phyloP scores from a whole-genome alignment of 1,284 basidiomycete species.

The Apiotrichum montevideense region DNA sequence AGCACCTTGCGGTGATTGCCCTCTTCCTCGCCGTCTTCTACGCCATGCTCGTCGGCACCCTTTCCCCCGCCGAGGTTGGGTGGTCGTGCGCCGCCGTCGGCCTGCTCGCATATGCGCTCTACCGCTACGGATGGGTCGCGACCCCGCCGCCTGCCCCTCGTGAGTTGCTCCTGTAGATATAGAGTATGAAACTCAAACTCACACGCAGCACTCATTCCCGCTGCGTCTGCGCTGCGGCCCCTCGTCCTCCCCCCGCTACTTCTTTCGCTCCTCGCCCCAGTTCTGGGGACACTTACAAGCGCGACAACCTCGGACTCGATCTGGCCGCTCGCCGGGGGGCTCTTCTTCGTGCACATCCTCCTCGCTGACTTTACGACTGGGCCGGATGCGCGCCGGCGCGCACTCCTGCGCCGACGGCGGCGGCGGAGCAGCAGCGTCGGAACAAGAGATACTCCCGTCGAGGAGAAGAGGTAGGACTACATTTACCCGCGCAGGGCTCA shows the following conservation, averaged over 20 bases:
- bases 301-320: constrained; percentile 95
- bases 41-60: constrained; percentile 57
- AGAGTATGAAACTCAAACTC: no score
- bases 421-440: constrained; percentile 12
- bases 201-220: constrained; percentile 51
- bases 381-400: constrained; percentile 27
- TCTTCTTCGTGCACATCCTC: constrained; percentile 60
- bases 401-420: constrained; percentile 11
- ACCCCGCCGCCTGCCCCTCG: neutral
- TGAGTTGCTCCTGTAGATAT: constrained; percentile 1
- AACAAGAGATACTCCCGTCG: constrained; percentile 12
- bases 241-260: constrained; percentile 78
- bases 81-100: constrained; percentile 63
- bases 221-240: constrained; percentile 33
- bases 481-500: neutral
- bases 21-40: constrained; percentile 76
- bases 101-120: constrained; percentile 59
- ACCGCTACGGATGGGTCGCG: constrained; percentile 30
- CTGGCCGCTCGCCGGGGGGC: constrained; percentile 74
- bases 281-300: constrained; percentile 83
- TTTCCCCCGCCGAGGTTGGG: constrained; percentile 65
- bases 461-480: constrained; percentile 30
- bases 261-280: constrained; percentile 81
- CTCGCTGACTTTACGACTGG: constrained; percentile 60
- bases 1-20: constrained; percentile 73